Evolutionary conservation across 176 grass and related monocot species (phyloP), one percentile per base, ranked within the genome.

Genomic region (Carex cristatella): DNA sequence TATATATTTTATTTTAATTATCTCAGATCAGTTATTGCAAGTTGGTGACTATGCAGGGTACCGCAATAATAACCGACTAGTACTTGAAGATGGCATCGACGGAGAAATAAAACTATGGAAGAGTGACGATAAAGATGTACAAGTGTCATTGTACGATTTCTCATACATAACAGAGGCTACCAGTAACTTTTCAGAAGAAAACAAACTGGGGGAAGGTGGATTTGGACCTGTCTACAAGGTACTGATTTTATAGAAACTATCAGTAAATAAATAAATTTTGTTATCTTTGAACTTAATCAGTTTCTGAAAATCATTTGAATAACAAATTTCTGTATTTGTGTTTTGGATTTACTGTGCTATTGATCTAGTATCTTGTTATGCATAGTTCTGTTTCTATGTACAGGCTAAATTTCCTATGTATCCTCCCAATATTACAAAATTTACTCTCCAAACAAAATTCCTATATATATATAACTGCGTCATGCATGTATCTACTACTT

Each of bases 191-290:
- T 89, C 88, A 3, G 86, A 94, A 57, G 81, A 77, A 57, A 92
- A 94, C 23, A 90, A 84, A 65, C 88, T 94, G 1, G 88, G 90
- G 9, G 32, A 90, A 89, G 88, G 92, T 16, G 90, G 90, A 28
- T 94, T 23, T 23, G 23, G 23, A 23, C 23, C 23, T 23, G 23
- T 23, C 23, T 23, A 23, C 23, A 23, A 23, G 87, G 90, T 94
- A 77, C 18, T 16, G 12, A 11, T 23, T 77, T 53, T 54, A 4
- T 53, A 18, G 51, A 54, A 19, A 77, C 11, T 5, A 6, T 10
- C 11, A 27, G 38, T 77, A 49, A 49, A 77, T 77, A 27, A 49
- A 9, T 12, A 53, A 53, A 76, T 23, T 76, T 10, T 44, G 9
- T 76, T 44, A 27, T 23, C 8, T 53, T 7, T 76, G 7, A 15